These are phyloP conservation scores for Magnusiomyces fungicola DNA, from an alignment of 1,139 yeast genomes.

Conservation along the genomic window DNA sequence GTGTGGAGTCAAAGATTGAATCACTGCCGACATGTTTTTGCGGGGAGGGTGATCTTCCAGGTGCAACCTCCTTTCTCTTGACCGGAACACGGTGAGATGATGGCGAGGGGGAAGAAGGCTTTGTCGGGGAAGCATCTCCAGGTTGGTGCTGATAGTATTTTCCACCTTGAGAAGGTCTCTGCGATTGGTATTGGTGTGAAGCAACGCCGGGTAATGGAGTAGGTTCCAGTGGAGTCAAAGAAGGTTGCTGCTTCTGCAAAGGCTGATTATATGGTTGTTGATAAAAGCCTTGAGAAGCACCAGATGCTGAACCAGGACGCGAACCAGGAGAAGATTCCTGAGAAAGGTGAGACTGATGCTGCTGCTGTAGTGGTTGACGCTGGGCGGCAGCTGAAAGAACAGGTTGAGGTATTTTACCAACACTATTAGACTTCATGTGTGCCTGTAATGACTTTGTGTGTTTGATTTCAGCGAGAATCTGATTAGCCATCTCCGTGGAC, in stretches of 20 bases:
- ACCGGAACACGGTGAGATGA: slow-evolving; percentile 13
- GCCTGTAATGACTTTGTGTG: slow-evolving; percentile 53
- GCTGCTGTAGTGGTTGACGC: slow-evolving; percentile 8
- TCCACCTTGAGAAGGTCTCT: neutral
- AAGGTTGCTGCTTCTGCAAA: slow-evolving; percentile 9
- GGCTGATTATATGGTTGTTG: slow-evolving; percentile 10
- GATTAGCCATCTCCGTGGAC: slow-evolving; percentile 96
- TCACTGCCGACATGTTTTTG: neutral
- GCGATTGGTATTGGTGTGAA: neutral
- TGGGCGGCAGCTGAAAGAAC: slow-evolving; percentile 7
- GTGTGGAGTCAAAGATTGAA: no score
- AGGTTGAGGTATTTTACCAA: slow-evolving; percentile 21
- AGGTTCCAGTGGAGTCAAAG: slow-evolving; percentile 17
- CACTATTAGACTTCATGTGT: slow-evolving; percentile 20
- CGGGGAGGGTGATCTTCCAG: slow-evolving; percentile 12
- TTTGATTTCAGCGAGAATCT: slow-evolving; percentile 76
- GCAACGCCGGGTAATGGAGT: no score
- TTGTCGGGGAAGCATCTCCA: neutral
- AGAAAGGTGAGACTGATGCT: slow-evolving; percentile 4
- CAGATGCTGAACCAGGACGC: slow-evolving; percentile 1
- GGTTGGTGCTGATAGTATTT: slow-evolving; percentile 1
- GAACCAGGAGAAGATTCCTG: slow-evolving; percentile 7
- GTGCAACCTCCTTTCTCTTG: slow-evolving; percentile 14
- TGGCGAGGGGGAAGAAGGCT: slow-evolving; percentile 1
- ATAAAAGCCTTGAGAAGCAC: slow-evolving; percentile 10